Base-by-base conservation (phyloP, 1,284 basidiomycete species). In the Moesziomyces sp. region DNA sequence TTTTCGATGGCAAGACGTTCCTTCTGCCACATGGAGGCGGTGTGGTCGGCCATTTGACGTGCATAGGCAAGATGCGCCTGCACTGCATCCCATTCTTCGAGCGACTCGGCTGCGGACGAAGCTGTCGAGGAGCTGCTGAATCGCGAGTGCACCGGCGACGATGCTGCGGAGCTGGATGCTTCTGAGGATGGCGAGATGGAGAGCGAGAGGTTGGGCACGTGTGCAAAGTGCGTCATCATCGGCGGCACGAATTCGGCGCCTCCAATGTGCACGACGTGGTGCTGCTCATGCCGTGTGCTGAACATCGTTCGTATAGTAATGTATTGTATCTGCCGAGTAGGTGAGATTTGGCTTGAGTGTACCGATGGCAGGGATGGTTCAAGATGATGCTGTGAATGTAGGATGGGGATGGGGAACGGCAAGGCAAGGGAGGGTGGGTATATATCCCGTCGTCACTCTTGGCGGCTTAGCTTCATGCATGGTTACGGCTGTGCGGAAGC, bases 1-100 rank as follows among this genome's bases (percentile, higher is more conserved):
- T 69, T 69, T 55, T 74, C 71, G 56, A 74, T 74, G 23, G 66
- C 66, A 3, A 69, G 55, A 11, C 71, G 52, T 52, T 74, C 66
- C 28, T 49, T 54, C 58, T 74, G 71, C 71, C 71, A 74, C 71
- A 74, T 74, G 40, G 19, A 4, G 0, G 71, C 58, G 3, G 71
- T 74, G 56, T 74, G 66, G 11, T 50, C 40, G 3, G 66, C 62
- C 71, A 74, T 74, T 0, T 53, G 30, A 3, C 52, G 28, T 2
- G 71, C 71, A 46, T 74, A 74, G 5, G 52, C 45, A 3, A 74
- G 50, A 18, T 74, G 71, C 1, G 70, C 70, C 10, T 67, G 70
- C 0, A 67, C 64, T 7, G 60, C 53, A 34, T 74, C 71, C 56
- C 56, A 67, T n/a, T 57, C 60, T 5, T 62, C 46, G 19, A 62